A percentile compares a stretch with the other conserved stretches of the same genome.
Conservation (phyloP, 1,284 basidiomycete species). For the Nidula niveotomentosa region DNA sequence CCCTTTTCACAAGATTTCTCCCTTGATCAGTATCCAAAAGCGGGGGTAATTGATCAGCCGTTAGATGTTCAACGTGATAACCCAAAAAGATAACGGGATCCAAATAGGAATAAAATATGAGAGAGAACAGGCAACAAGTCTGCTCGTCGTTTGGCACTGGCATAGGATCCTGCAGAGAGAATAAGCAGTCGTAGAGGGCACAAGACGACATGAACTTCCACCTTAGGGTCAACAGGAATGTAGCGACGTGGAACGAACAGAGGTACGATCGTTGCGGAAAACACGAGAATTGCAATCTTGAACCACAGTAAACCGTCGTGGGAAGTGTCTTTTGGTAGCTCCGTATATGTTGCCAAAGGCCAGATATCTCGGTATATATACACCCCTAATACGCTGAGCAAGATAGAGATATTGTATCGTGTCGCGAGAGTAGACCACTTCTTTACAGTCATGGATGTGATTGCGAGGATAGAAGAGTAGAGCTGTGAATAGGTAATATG, state of each 20-base stretch:
- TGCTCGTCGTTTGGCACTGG: constrained; percentile 61
- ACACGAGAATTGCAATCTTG: neutral
- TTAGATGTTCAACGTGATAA: constrained; percentile 39
- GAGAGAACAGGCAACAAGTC: constrained; percentile 57
- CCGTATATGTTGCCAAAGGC: neutral
- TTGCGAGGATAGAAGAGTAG: neutral
- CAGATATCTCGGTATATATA: neutral
- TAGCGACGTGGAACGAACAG: neutral
- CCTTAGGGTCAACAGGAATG: neutral
- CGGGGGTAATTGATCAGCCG: constrained; percentile 49
- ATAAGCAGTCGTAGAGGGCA: neutral
- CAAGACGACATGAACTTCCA: neutral
- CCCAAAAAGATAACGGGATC: constrained; percentile 48
- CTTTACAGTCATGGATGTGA: neutral
- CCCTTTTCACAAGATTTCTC: constrained; percentile 29
- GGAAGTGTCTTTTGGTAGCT: neutral
- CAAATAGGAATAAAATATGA: constrained; percentile 59
- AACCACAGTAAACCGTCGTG: neutral
- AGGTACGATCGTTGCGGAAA: neutral
- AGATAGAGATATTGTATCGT: neutral
- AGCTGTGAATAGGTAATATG: neutral
- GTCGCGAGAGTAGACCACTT: neutral
- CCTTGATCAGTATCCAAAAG: constrained; percentile 58
- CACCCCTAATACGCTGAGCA: neutral
- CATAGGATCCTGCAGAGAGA: constrained; percentile 33